Conservation (phyloP, 768 basidiomycete species). For the Trametopsis cervina region DNA sequence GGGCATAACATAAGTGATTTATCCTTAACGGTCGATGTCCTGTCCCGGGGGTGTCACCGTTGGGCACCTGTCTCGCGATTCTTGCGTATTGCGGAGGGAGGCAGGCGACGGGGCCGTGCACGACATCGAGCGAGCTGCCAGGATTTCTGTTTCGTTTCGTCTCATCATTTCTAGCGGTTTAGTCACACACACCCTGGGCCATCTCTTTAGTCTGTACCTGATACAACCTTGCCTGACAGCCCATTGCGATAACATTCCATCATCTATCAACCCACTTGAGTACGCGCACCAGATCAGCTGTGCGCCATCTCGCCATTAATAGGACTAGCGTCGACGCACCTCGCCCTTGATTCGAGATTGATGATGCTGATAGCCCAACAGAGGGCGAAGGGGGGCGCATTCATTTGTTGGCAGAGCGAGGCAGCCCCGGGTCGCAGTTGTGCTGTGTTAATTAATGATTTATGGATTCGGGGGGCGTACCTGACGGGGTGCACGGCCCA, state of each 20-base stretch:
- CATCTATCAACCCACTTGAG: background rate
- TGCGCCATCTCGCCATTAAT: background rate
- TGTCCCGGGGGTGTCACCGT: background rate
- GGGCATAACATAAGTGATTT: background rate
- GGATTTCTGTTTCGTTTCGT: too few species aligned
- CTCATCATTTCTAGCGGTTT: too few species aligned
- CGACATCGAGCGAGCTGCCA: too few species aligned
- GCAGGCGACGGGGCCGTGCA: too few species aligned
- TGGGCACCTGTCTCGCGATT: background rate
- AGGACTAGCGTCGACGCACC: too few species aligned
- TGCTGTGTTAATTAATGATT: too few species aligned
- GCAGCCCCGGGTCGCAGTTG: too few species aligned
- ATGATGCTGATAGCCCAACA: background rate
- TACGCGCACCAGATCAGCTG: background rate
- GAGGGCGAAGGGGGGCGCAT: background rate
- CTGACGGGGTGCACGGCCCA: conserved; percentile 8
- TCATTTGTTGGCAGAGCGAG: background rate
- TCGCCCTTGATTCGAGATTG: background rate
- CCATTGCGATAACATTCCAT: background rate
- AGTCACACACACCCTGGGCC: background rate
- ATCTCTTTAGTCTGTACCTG: background rate
- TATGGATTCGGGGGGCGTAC: too few species aligned
- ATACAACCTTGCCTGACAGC: background rate
- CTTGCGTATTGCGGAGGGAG: too few species aligned
- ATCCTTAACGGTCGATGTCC: background rate